A percentile compares a stretch with the other conserved stretches of the same genome.
Evolutionary conservation across 2,329 filamentous ascomycete species (phyloP).

Genomic region (Lasiodiplodia citricola): DNA sequence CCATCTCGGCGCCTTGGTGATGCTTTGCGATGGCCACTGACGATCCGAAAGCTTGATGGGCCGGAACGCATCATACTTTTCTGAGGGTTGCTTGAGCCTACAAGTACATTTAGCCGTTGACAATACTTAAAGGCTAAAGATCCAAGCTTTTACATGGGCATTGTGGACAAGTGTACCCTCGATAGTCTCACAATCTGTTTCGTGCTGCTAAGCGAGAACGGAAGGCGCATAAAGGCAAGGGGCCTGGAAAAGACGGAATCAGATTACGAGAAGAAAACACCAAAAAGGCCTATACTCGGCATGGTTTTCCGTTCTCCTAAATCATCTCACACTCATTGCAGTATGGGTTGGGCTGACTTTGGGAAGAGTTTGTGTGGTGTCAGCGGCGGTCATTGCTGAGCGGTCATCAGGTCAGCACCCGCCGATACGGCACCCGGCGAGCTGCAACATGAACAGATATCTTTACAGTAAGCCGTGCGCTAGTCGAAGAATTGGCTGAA

Average conservation of each 20-base stretch:
- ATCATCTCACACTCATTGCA: too few relatives aligned
- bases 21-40: conserved; percentile 82
- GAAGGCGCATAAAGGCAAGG: too few relatives aligned
- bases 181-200: not conserved
- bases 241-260: too few relatives aligned
- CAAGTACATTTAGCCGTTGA: not conserved
- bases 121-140: not conserved
- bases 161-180: not conserved
- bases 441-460: not conserved
- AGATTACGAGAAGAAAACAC: too few relatives aligned
- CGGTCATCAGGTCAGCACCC: not conserved
- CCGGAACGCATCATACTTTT: conserved; percentile 74
- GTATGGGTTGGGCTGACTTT: too few relatives aligned
- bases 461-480: not conserved
- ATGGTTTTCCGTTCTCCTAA: too few relatives aligned
- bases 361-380: too few relatives aligned
- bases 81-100: conserved; percentile 74
- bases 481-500: too few relatives aligned
- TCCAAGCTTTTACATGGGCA: not conserved
- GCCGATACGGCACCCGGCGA: not conserved
- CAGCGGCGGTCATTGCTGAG: too few relatives aligned
- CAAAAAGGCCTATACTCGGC: too few relatives aligned
- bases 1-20: conserved; percentile 88
- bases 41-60: conserved; percentile 70
- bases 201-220: too few relatives aligned